A percentile compares a stretch with the other conserved stretches of the same genome.
These are phyloP conservation scores for Crassisporium funariophilum DNA, from an alignment of 768 basidiomycete genomes.

Conservation along the genomic window DNA sequence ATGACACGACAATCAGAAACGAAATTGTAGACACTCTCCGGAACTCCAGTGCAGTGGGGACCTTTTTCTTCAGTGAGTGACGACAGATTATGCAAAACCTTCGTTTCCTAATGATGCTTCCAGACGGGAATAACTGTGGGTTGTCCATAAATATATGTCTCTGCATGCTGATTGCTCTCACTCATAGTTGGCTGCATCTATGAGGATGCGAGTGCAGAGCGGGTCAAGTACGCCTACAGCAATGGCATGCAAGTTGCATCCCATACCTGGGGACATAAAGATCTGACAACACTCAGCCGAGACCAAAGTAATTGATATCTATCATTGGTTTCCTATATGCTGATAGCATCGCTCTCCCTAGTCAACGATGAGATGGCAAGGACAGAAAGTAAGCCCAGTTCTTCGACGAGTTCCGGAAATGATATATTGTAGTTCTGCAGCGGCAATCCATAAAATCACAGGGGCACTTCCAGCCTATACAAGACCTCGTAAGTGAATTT, in stretches of 20 bases:
- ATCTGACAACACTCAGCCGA: constrained; percentile 29
- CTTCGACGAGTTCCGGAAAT: neutral
- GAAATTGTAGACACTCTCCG: no score
- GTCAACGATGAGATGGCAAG: constrained; percentile 24
- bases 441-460: constrained; percentile 30
- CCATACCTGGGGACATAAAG: constrained; percentile 37
- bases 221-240: constrained; percentile 30
- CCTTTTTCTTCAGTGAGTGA: no score
- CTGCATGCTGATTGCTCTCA: neutral
- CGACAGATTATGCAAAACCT: no score
- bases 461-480: constrained; percentile 37
- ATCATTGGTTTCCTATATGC: neutral
- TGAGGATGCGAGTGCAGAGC: constrained; percentile 23
- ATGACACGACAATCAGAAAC: no score
- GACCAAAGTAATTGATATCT: constrained; percentile 25
- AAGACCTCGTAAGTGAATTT: constrained; percentile 38
- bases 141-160: neutral
- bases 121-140: no score
- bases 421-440: constrained; percentile 10
- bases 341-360: neutral
- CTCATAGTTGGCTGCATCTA: constrained; percentile 36
- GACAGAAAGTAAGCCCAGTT: constrained; percentile 16
- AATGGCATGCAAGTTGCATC: constrained; percentile 36
- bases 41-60: no score
- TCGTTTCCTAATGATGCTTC: no score